Evolutionary conservation across 2,329 filamentous ascomycete genomes (phyloP), one percentile per base, ranked within the genome.

Genomic region (Colletotrichum truncatum): DNA sequence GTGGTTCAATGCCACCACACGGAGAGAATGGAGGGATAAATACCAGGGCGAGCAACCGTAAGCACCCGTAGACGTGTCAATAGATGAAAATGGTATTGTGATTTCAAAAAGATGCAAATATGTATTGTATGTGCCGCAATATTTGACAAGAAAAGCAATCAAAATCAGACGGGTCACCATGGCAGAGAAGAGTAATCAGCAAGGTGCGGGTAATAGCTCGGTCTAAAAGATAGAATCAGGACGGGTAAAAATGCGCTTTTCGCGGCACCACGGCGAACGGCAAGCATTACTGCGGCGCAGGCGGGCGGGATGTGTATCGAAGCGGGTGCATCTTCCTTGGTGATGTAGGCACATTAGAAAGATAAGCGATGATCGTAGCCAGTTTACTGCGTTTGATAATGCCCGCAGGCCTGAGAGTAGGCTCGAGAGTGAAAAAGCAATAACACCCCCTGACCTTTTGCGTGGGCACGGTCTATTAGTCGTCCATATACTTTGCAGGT

Each of bases 221-320:
- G 18, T 10, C 21, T 16, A 59, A 21, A 14, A 16, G 25, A 16
- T 4, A 51, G 46, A 14, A 25, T 16, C 21, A 16, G 10, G 38
- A 28, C 55, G 61, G 56, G 39, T 25, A 61, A 54, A 48, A 18
- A 34, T 52, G 61, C 55, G 48, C 41, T 36, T 41, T 53, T 39
- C 56, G 61, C 56, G 61, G 46, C 4, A 46, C 26, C 48, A 34
- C 49, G 41, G 45, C 34, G 57, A 49, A 38, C 48, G 34, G 41
- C 62, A 55, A 28, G 56, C 55, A 53, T 32, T 38, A 28, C 26
- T 62, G 56, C 62, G 61, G 57, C 57, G 43, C 43, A 28, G 57
- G 62, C 62, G 62, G 62, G 57, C 62, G 62, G 62, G 57, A 65
- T 60, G 57, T 57, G 34, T 23, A 62, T 60, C 25, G 23, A 65